Evolutionary conservation across 2,329 filamentous ascomycete genomes (phyloP).

Genomic region (Colletotrichum horii): DNA sequence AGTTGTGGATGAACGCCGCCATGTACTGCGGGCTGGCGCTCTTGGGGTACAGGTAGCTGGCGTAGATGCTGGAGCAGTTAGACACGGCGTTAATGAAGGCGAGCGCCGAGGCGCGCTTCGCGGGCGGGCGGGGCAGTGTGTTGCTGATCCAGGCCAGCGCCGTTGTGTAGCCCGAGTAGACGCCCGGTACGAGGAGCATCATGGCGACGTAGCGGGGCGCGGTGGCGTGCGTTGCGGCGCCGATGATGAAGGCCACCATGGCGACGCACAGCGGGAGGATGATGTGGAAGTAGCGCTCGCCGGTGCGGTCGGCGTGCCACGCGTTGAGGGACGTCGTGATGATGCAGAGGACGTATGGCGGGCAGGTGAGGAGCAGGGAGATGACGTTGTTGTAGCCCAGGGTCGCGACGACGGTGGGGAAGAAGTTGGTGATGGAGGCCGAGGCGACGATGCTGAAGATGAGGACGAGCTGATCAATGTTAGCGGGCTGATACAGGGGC

Average conservation of each 20-base stretch:
- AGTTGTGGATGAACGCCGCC: conserved; percentile 72
- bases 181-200: conserved; percentile 44
- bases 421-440: conserved; percentile 70
- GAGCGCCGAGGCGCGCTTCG: conserved; percentile 72
- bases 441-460: conserved; percentile 62
- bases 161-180: conserved; percentile 58
- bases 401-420: conserved; percentile 73
- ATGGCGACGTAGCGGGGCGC: conserved; percentile 64
- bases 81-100: conserved; percentile 73
- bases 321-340: conserved; percentile 69
- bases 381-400: conserved; percentile 66
- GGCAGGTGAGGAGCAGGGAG: conserved; percentile 68
- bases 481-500: accelerated
- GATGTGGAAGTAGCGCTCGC: conserved; percentile 75
- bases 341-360: conserved; percentile 68
- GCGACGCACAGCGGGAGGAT: conserved; percentile 65
- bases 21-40: conserved; percentile 47
- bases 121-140: conserved; percentile 74
- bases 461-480: conserved; percentile 48
- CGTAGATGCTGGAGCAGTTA: conserved; percentile 64
- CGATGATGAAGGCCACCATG: conserved; percentile 70
- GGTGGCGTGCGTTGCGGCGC: conserved; percentile 63
- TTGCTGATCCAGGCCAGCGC: conserved; percentile 76
- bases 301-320: conserved; percentile 73
- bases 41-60: conserved; percentile 70